phyloP scores from a whole-genome alignment of 2,329 filamentous ascomycete species.

The Pseudocercospora pini-densiflorae region DNA sequence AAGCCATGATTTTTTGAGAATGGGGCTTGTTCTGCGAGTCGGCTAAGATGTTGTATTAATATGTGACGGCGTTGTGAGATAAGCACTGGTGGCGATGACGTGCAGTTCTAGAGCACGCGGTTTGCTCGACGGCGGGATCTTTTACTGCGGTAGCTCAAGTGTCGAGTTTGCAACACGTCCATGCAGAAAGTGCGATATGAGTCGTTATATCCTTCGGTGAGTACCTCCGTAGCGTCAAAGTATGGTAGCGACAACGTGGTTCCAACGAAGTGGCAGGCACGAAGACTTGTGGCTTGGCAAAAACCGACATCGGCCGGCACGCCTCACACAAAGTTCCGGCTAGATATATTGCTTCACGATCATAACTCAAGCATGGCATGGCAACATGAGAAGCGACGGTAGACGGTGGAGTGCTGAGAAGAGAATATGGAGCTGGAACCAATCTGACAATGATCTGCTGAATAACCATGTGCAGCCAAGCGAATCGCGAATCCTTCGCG shows the following conservation, averaged over 20 bases:
- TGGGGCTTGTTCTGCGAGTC: background rate
- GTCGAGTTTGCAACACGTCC: slow-evolving; percentile 1
- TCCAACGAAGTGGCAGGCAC: background rate
- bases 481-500: slow-evolving; percentile 1
- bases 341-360: background rate
- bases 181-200: background rate
- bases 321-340: background rate
- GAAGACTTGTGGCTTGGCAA: background rate
- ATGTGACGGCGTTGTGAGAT: background rate
- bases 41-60: background rate
- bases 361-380: background rate
- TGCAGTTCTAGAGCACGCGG: background rate
- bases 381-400: background rate
- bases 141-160: background rate
- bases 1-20: background rate
- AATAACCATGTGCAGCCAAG: background rate
- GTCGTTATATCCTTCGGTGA: background rate
- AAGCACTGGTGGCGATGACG: background rate
- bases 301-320: background rate
- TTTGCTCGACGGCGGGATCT: background rate
- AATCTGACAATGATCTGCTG: background rate
- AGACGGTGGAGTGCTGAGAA: background rate
- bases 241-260: slow-evolving; percentile 8
- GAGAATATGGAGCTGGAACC: background rate
- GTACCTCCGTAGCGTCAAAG: background rate